phyloP scores from a whole-genome alignment of 345 rosid genomes.

The Corymbia maculata region DNA sequence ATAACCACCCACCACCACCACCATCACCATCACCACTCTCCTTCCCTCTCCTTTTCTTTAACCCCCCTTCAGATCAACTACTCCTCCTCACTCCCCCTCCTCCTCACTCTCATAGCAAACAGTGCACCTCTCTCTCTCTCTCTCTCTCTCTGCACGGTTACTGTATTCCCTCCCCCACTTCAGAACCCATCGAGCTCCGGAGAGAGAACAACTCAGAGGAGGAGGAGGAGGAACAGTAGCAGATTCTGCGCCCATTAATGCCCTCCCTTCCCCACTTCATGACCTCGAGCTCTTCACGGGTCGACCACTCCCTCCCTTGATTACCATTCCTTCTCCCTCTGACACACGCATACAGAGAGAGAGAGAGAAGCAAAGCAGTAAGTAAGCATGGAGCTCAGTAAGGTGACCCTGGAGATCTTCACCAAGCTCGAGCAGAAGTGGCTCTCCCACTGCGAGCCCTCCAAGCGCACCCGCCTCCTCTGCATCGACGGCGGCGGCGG shows the following conservation, averaged over 20 bases:
- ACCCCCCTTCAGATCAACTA: neutral
- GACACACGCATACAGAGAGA: neutral
- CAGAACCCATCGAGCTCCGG: neutral
- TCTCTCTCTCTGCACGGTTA: neutral
- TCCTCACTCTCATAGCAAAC: neutral
- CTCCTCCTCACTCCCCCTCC: neutral
- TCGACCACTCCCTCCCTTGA: neutral
- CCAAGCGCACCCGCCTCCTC: constrained; percentile 61
- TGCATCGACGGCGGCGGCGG: constrained; percentile 94
- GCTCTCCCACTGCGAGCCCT: constrained; percentile 73
- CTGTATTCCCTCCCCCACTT: neutral
- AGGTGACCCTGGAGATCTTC: constrained; percentile 90
- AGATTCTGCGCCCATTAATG: neutral
- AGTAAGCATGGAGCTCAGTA: constrained; percentile 62
- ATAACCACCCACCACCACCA: neutral
- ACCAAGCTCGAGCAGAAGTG: constrained; percentile 81
- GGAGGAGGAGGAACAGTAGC: neutral
- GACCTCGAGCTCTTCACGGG: neutral
- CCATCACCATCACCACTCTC: neutral
- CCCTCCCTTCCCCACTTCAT: neutral
- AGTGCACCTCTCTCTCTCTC: neutral
- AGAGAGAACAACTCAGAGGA: neutral
- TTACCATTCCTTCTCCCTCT: too few relatives aligned
- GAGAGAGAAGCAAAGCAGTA: too few relatives aligned
- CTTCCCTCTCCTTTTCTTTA: neutral